Evolutionary conservation across 805 yeast genomes (phyloP), one percentile per base, ranked within the genome.

Genomic region (Starmerella apicola): DNA sequence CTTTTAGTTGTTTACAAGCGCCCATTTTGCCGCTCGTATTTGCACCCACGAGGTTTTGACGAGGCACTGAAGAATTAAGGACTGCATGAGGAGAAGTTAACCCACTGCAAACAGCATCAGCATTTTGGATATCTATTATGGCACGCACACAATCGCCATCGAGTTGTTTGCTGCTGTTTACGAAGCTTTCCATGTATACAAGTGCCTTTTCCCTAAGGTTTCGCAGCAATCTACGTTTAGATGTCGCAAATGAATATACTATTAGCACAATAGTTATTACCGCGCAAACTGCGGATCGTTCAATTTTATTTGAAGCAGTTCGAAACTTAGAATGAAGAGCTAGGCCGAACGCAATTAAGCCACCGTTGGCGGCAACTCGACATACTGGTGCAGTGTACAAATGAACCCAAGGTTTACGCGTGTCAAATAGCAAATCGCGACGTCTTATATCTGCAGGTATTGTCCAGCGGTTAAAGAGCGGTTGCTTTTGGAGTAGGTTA

Each of bases 401-500:
- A 16, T 41, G 32, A 4, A 43, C 41, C 46, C 45, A 43, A 4
- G 51, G 50, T 18, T 45, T 42, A n/a, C 33, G 19, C 26, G 18
- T 42, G 34, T 40, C 38, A 32, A 40, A 50, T 15, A 51, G 29
- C n/a, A 51, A 41, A 4, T 36, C 36, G 5, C 26, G 26, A 5
- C 55, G 44, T 6, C 51, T 43, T n/a, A 30, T 37, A 17, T 45
- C 45, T 3, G 51, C 21, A 7, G 46, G 31, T 4, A 36, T 13
- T 9, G 50, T 39, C 48, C 49, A 49, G 3, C 29, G 18, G 17
- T 53, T 56, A 36, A 52, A 56, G 27, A 51, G 48, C 30, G 57
- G 60, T 23, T 56, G 60, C 45, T 62, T 67, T 39, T 66, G 67
- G 25, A 73, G 51, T 16, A 72, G 54, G 39, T 65, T 69, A 6